phyloP scores from a whole-genome alignment of 2,329 filamentous ascomycete species.

The Didymella arachidicola region DNA sequence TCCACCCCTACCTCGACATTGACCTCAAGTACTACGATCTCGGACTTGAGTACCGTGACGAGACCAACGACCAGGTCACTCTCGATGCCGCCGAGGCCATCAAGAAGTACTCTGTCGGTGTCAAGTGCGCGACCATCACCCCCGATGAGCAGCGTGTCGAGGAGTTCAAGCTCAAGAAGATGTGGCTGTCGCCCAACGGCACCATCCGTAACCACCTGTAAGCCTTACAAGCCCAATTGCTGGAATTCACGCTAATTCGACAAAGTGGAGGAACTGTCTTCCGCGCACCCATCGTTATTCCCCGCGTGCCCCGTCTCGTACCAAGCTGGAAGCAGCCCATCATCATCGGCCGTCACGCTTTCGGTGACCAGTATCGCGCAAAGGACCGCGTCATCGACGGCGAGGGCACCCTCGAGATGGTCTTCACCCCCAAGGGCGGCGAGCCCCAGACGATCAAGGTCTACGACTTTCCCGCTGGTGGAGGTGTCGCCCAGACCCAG shows the following conservation, averaged over 20 bases:
- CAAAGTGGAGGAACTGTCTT: constrained; percentile 88
- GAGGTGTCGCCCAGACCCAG: constrained; percentile 90
- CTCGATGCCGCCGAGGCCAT: constrained; percentile 95
- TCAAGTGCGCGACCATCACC: constrained; percentile 99
- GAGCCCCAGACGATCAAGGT: constrained; percentile 87
- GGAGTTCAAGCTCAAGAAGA: constrained; percentile 99
- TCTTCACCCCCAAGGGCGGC: constrained; percentile 85
- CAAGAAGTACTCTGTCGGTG: constrained; percentile 97
- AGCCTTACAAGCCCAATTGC: constrained; percentile 22
- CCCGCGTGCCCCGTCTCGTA: constrained; percentile 88
- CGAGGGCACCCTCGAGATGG: constrained; percentile 89
- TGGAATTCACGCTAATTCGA: constrained; percentile 29
- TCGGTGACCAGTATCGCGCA: constrained; percentile 97
- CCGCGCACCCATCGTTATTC: constrained; percentile 98
- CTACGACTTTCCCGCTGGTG: constrained; percentile 84
- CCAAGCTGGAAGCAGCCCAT: constrained; percentile 99
- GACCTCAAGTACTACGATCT: constrained; percentile 98
- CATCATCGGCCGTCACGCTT: constrained; percentile 97
- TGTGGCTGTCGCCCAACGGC: constrained; percentile 99
- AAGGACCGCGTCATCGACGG: constrained; percentile 87
- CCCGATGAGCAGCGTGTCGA: constrained; percentile 95
- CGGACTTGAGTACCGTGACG: constrained; percentile 90
- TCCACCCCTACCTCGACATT: constrained; percentile 93
- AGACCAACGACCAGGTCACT: constrained; percentile 97
- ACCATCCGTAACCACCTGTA: constrained; percentile 73